Evolutionary conservation across 108 stramenopile species (phyloP).

Genomic region (Cyclotella distinguenda): DNA sequence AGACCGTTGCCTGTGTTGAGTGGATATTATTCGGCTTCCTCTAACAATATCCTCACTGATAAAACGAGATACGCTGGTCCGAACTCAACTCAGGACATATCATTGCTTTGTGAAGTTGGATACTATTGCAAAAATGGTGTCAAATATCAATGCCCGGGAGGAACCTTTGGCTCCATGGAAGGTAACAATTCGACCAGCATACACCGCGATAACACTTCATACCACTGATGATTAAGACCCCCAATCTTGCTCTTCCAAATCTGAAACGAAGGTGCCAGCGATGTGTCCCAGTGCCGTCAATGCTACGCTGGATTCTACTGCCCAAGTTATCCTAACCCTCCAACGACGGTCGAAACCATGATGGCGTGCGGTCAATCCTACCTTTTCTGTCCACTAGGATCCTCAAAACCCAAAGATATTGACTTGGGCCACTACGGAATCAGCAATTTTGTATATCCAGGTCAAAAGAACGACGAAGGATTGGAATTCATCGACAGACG

Average conservation of each 20-base stretch:
- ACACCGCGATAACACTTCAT: no score
- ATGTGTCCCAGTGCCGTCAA: constrained; percentile 16
- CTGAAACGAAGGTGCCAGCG: constrained; percentile 7
- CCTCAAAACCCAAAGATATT: constrained; percentile 20
- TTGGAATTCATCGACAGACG: background rate
- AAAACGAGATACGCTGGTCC: constrained; percentile 28
- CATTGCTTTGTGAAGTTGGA: constrained; percentile 33
- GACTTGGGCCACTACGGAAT: constrained; percentile 43
- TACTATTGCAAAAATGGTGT: constrained; percentile 36
- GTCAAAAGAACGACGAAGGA: constrained; percentile 13
- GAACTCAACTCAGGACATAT: constrained; percentile 30
- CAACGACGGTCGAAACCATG: constrained; percentile 25
- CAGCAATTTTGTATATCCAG: constrained; percentile 8
- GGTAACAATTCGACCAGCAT: background rate
- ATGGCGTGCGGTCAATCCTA: constrained; percentile 25
- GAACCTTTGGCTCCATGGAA: constrained; percentile 27
- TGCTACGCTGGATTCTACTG: constrained; percentile 39
- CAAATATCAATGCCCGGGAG: constrained; percentile 42
- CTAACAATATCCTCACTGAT: background rate
- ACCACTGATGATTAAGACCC: no score
- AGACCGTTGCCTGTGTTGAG: constrained; percentile 9
- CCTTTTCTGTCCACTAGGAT: constrained; percentile 32
- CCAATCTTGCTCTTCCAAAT: background rate
- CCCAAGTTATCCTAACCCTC: constrained; percentile 33
- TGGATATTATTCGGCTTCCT: constrained; percentile 39